Base-by-base conservation (phyloP, 768 basidiomycete species). In the Mycena filopes region DNA sequence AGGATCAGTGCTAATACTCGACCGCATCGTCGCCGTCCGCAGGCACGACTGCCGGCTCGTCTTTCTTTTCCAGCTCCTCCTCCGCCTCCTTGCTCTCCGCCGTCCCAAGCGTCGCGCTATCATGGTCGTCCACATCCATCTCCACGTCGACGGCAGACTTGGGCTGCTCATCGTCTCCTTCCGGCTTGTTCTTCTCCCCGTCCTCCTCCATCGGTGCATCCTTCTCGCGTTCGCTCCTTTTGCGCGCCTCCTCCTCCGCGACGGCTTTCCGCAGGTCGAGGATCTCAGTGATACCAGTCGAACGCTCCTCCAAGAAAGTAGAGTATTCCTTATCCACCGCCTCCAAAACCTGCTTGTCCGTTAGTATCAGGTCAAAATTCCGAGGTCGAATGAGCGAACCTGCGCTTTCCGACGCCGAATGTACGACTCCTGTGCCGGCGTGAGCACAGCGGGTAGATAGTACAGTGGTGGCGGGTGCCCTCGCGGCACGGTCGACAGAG, bases 11-110 rank as follows among this genome's bases (percentile, higher is more conserved):
- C 72, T 83, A 92, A 79, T 93, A 93, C 79, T 93, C 92, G 47
- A 93, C 90, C 13, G 90, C 92, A 73, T 93, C 92, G 67, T 93
- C 92, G 67, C 91, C 92, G 62, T 92, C 90, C 51, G 86, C 88
- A 68, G 84, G 87, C 78, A 86, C 83, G 10, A 82, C 74, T 40
- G 82, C 75, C 29, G 82, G 70, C 59, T 87, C 86, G 53, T 87
- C 87, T 71, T 87, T 86, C 72, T 83, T 83, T 65, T 85, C 84
- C 47, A 74, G 69, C 66, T 82, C 82, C 49, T 72, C 64, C 63
- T 70, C 62, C 38, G 72, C 71, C 58, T 84, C 80, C 69, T 81
- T 81, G 62, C 72, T 77, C 71, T 74, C 78, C 68, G 72, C 77
- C 70, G 53, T 70, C 33, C 63, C 71, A 31, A 64, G 65, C 45